Evolutionary conservation across 2,329 filamentous ascomycete genomes (phyloP).

Genomic region (Sporothrix brasiliensis): DNA sequence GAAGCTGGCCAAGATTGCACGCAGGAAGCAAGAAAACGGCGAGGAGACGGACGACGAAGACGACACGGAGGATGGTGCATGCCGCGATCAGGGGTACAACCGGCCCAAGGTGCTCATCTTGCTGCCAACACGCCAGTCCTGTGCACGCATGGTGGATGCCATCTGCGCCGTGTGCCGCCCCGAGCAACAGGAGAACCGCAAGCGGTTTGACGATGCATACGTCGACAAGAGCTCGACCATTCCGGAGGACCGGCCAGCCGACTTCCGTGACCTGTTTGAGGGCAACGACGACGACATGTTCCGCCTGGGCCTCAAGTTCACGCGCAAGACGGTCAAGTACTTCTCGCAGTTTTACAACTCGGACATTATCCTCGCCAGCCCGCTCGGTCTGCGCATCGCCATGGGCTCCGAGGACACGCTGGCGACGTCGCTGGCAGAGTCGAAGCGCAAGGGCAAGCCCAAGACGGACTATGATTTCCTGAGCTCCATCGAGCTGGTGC

Average conservation of each 20-base stretch:
- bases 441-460: conserved; percentile 49
- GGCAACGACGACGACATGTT: conserved; percentile 99
- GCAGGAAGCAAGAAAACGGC: conserved; percentile 53
- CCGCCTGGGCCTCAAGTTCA: conserved; percentile 93
- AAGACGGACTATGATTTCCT: conserved; percentile 83
- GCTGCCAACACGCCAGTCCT: conserved; percentile 84
- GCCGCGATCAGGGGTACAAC: conserved; percentile 93
- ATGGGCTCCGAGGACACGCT: conserved; percentile 73
- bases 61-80: conserved; percentile 66
- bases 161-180: conserved; percentile 76
- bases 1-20: conserved; percentile 63
- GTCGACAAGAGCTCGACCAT: conserved; percentile 61
- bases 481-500: conserved; percentile 86
- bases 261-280: conserved; percentile 86
- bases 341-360: conserved; percentile 96
- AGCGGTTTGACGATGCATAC: conserved; percentile 86
- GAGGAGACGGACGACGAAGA: conserved; percentile 61
- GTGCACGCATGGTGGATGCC: conserved; percentile 73
- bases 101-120: conserved; percentile 90
- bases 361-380: conserved; percentile 90
- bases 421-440: conserved; percentile 47
- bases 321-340: conserved; percentile 90
- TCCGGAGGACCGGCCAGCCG: conserved; percentile 68
- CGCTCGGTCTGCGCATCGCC: conserved; percentile 84
- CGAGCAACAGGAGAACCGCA: conserved; percentile 93